These are phyloP conservation scores for Tricholoma sp. DNA, from an alignment of 768 basidiomycete species.

Conservation along the genomic window DNA sequence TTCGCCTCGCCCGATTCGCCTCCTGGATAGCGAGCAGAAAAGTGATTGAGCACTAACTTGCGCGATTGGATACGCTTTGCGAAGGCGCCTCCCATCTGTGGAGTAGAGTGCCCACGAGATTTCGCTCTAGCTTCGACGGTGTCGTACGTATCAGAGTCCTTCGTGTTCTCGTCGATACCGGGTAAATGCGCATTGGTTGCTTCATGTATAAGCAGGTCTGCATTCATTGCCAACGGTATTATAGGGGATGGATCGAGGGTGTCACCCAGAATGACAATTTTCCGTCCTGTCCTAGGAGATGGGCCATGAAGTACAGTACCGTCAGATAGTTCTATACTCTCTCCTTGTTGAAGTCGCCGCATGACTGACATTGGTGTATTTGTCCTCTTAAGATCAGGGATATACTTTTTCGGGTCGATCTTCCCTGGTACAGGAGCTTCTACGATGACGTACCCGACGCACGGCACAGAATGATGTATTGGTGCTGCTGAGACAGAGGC, in stretches of 20 bases:
- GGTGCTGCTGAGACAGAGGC: conserved; percentile 73
- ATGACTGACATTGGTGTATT: conserved; percentile 66
- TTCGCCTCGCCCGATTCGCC: conserved; percentile 49
- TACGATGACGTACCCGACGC: conserved; percentile 70
- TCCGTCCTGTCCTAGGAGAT: conserved; percentile 58
- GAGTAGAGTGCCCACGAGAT: conserved; percentile 86
- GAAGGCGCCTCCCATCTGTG: conserved; percentile 84
- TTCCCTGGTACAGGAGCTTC: conserved; percentile 76
- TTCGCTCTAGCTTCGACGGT: conserved; percentile 58
- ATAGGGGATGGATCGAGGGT: conserved; percentile 78
- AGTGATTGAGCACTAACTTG: conserved; percentile 75
- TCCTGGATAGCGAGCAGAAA: conserved; percentile 76
- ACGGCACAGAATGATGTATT: conserved; percentile 75
- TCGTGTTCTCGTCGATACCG: conserved; percentile 54
- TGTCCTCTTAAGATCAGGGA: conserved; percentile 65
- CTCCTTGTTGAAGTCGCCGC: conserved; percentile 61
- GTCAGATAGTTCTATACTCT: conserved; percentile 58
- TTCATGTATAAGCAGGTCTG: conserved; percentile 81
- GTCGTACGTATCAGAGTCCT: conserved; percentile 55
- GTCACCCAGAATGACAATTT: conserved; percentile 80
- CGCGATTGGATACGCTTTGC: conserved; percentile 60
- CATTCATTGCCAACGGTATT: conserved; percentile 50
- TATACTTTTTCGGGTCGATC: conserved; percentile 62
- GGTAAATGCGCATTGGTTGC: conserved; percentile 85
- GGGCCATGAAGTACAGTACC: conserved; percentile 73